A percentile compares a stretch with the other conserved stretches of the same genome.
Evolutionary conservation across 2,329 filamentous ascomycete genomes (phyloP).

Genomic region (Ploettnerulaceae sp.): DNA sequence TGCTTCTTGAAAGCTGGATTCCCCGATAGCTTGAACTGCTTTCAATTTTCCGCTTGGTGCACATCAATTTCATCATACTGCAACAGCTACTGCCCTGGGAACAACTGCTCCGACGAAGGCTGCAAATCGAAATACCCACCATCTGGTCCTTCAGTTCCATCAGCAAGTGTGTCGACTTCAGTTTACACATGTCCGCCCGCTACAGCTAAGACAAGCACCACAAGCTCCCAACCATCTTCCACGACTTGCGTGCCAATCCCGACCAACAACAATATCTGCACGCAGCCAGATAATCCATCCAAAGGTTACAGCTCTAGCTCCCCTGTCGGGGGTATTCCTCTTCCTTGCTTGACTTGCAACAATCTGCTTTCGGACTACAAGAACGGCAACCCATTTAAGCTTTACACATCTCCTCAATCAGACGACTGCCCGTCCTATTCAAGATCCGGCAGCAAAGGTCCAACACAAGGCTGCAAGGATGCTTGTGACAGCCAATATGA

Average conservation of each 20-base stretch:
- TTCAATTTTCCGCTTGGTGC: constrained; percentile 48
- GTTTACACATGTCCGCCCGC: constrained; percentile 32
- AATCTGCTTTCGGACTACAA: constrained; percentile 42
- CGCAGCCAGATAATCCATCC: constrained; percentile 49
- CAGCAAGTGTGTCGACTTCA: constrained; percentile 36
- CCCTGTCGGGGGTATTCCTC: constrained; percentile 46
- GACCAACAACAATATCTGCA: constrained; percentile 45
- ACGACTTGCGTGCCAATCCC: constrained; percentile 41
- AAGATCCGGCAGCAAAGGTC: constrained; percentile 33
- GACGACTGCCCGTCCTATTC: constrained; percentile 42
- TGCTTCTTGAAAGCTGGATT: constrained; percentile 50
- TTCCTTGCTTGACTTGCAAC: constrained; percentile 52
- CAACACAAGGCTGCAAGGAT: constrained; percentile 43
- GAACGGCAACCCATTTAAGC: constrained; percentile 44
- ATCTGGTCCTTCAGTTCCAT: constrained; percentile 36
- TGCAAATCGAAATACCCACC: constrained; percentile 42
- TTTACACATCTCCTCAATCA: constrained; percentile 44
- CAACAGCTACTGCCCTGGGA: constrained; percentile 34
- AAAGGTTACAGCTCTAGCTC: constrained; percentile 64
- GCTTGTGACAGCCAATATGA: constrained; percentile 51
- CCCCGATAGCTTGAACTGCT: constrained; percentile 46
- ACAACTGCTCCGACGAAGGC: constrained; percentile 39
- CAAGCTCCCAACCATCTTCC: constrained; percentile 29
- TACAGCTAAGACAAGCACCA: constrained; percentile 33
- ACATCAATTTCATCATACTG: constrained; percentile 43